These are phyloP conservation scores for Ustilago hordei DNA, from an alignment of 1,284 basidiomycete species.

Conservation along the genomic window DNA sequence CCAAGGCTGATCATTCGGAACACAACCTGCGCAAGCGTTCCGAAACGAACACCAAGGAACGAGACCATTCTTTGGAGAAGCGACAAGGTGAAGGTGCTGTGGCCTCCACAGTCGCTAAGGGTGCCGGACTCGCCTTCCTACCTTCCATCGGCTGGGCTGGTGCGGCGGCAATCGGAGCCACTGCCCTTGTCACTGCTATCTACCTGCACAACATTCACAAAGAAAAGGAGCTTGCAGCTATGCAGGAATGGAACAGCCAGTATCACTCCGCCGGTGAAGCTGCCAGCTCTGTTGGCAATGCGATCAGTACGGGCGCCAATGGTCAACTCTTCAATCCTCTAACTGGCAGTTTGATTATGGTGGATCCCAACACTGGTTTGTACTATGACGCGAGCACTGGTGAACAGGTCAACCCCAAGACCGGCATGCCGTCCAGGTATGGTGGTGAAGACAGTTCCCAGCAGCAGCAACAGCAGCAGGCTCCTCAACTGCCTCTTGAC, in stretches of 20 bases:
- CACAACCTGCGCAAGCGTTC: not conserved
- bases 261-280: slow-evolving; percentile 34
- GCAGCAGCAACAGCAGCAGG: slow-evolving; percentile 2
- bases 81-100: not conserved
- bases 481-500: slow-evolving; percentile 20
- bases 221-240: slow-evolving; percentile 12
- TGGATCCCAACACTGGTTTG: slow-evolving; percentile 22
- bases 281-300: slow-evolving; percentile 32
- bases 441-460: slow-evolving; percentile 2
- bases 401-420: slow-evolving; percentile 35
- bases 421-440: slow-evolving; percentile 35
- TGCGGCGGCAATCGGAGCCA: slow-evolving; percentile 10
- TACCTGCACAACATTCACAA: slow-evolving; percentile 34
- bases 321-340: slow-evolving; percentile 48
- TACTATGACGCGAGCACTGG: slow-evolving; percentile 46
- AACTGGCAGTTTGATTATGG: slow-evolving; percentile 30
- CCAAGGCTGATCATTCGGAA: not conserved
- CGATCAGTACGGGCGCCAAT: slow-evolving; percentile 35
- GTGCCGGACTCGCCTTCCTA: slow-evolving; percentile 1
- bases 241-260: slow-evolving; percentile 18
- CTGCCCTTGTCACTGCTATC: slow-evolving; percentile 14
- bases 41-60: not conserved
- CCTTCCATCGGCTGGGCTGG: slow-evolving; percentile 17
- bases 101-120: not conserved
- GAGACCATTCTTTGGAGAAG: slow-evolving; percentile 12